Evolutionary conservation across 2,329 filamentous ascomycete genomes (phyloP), one percentile per base, ranked within the genome.

Genomic region (Aspergillus aculeatus): DNA sequence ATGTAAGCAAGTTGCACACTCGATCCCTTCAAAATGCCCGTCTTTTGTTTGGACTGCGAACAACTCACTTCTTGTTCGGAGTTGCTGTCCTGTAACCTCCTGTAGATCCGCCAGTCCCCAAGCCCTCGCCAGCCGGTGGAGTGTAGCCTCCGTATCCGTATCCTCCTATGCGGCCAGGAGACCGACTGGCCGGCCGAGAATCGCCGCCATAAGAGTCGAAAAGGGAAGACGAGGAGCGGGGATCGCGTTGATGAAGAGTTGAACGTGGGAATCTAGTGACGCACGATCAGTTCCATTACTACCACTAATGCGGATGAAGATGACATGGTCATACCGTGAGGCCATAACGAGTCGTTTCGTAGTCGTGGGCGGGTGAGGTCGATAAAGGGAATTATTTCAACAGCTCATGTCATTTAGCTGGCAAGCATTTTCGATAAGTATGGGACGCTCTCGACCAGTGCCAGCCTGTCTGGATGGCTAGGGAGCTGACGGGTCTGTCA

Each of bases 191-290:
- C 3, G 76, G 74, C 31, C 75, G 71, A 62, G 79, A 81, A 70
- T 80, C 79, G 67, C 83, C 83, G 64, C 83, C 86, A 77, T 92
- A 92, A 68, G 87, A 87, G 66, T 89, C 88, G 78, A 92, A 92
- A 64, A 92, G 86, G 66, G 87, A 87, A 72, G 85, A 88, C 71
- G 89, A 75, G 82, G 70, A 86, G 83, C 80, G 91, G 82, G 80
- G 89, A 84, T 78, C 76, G 58, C 76, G 75, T 80, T 92, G 89
- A 75, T 91, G 89, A 63, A 91, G 84, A 66, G 83, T 83, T 51
- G 87, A 88, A 68, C 83, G 78, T 68, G 85, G 83, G 75, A 90
- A 91, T 80, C 89, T 90, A 50, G 38, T 47, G 19, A 9, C 35
- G 41, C 23, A 49, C 38, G 14, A 49, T 56, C 11, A 56, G 38